These are phyloP conservation scores for Pyricularia sp. DNA, from an alignment of 2,329 filamentous ascomycete species.

Conservation along the genomic window DNA sequence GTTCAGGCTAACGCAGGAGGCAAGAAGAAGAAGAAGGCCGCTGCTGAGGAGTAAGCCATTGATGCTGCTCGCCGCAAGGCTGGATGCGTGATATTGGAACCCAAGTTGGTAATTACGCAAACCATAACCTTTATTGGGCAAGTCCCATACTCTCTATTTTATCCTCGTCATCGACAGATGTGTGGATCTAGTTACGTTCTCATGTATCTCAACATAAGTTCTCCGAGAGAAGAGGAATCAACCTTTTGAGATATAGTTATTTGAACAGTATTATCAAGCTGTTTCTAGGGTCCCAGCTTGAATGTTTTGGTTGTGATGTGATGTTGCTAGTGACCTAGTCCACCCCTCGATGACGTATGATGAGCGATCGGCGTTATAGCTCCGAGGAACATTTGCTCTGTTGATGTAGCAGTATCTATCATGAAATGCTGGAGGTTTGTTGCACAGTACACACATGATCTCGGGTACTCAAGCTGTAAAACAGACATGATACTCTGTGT, in stretches of 20 bases:
- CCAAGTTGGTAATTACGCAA: background rate
- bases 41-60: slow-evolving; percentile 26
- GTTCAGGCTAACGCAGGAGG: slow-evolving; percentile 37
- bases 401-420: too few species aligned
- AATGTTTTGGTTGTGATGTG: background rate
- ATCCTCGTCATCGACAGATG: background rate
- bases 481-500: background rate
- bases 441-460: too few species aligned
- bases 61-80: too few species aligned
- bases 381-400: too few species aligned
- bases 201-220: background rate
- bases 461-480: background rate
- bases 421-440: too few species aligned
- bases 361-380: too few species aligned
- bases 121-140: background rate
- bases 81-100: background rate
- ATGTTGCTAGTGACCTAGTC: background rate
- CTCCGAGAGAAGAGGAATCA: background rate
- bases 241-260: background rate
- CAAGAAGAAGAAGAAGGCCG: slow-evolving; percentile 55
- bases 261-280: background rate
- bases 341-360: too few species aligned
- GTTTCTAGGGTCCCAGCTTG: background rate
- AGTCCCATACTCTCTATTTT: background rate
- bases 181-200: background rate